These are phyloP conservation scores for Globisporangium cylindrosporum DNA, from an alignment of 352 stramenopile species.

Conservation along the genomic window DNA sequence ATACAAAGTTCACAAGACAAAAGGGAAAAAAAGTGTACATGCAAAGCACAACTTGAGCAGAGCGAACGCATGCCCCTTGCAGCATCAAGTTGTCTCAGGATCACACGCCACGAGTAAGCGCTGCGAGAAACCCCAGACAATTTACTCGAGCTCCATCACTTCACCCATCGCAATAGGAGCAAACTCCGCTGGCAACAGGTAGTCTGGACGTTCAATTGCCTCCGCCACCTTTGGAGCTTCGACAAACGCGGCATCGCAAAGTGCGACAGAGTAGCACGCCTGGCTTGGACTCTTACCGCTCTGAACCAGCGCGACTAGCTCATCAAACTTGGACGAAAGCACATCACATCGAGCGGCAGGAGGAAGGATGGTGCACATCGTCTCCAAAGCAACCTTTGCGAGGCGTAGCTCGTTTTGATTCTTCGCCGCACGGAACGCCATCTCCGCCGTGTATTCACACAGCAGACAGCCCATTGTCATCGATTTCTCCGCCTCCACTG, in stretches of 20 bases:
- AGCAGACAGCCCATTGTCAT: conserved; percentile 70
- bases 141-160: conserved; percentile 50
- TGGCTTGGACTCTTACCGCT: conserved; percentile 58
- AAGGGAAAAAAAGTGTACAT: neutral
- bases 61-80: neutral
- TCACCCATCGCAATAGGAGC: conserved; percentile 30
- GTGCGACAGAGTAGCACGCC: conserved; percentile 49
- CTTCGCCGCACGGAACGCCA: conserved; percentile 44
- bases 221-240: conserved; percentile 20
- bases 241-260: conserved; percentile 52
- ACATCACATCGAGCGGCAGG: conserved; percentile 55
- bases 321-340: conserved; percentile 77
- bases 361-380: conserved; percentile 72
- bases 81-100: neutral
- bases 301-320: conserved; percentile 51
- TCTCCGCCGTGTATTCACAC: conserved; percentile 74
- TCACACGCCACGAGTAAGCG: neutral
- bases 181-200: conserved; percentile 19
- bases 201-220: conserved; percentile 22
- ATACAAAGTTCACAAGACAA: conserved; percentile 10
- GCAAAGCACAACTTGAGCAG: neutral
- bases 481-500: conserved; percentile 23
- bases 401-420: conserved; percentile 51
- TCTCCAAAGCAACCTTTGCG: conserved; percentile 67
- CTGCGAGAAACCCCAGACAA: neutral